Evolutionary conservation across 1,284 basidiomycete species (phyloP).

Genomic region (Tetrapyrgos nigripes): DNA sequence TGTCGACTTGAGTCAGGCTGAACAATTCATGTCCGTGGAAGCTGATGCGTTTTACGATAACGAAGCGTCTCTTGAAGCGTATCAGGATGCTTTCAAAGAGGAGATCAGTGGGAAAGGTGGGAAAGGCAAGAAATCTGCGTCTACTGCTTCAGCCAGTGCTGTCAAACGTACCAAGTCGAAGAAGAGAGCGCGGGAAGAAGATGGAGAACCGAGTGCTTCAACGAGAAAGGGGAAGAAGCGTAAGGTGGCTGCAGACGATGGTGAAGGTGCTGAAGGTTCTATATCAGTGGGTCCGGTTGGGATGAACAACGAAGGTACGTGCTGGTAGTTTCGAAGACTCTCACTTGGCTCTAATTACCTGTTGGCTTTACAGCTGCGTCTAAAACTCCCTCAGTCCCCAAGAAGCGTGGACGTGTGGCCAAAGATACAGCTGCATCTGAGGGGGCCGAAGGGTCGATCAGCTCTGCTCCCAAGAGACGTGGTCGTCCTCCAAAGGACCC

Average conservation of each 20-base stretch:
- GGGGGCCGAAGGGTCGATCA: not conserved
- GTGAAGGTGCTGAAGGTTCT: not conserved
- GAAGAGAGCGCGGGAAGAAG: constrained; percentile 30
- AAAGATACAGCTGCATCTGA: constrained; percentile 5
- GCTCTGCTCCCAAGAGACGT: constrained; percentile 16
- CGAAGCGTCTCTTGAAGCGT: constrained; percentile 43
- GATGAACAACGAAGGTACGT: not conserved
- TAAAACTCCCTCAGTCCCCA: constrained; percentile 17
- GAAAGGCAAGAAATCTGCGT: constrained; percentile 24
- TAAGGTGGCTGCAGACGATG: constrained; percentile 12
- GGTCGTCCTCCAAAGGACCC: constrained; percentile 21
- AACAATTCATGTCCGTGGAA: constrained; percentile 56
- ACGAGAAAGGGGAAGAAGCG: constrained; percentile 20
- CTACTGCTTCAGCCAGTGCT: constrained; percentile 41
- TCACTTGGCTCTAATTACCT: not conserved
- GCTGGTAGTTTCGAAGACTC: too few relatives aligned
- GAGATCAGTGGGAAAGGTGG: constrained; percentile 6
- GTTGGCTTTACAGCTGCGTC: not conserved
- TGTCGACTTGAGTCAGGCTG: constrained; percentile 54
- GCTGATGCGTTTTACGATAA: constrained; percentile 60
- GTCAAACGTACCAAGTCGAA: constrained; percentile 49
- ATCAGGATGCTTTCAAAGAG: constrained; percentile 56
- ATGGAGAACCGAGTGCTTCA: constrained; percentile 8
- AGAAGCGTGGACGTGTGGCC: constrained; percentile 28
- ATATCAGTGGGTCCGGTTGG: not conserved